Evolutionary conservation across 2,329 filamentous ascomycete genomes (phyloP), one percentile per base, ranked within the genome.

Genomic region (Nothophaeocryptopus gaeumannii): DNA sequence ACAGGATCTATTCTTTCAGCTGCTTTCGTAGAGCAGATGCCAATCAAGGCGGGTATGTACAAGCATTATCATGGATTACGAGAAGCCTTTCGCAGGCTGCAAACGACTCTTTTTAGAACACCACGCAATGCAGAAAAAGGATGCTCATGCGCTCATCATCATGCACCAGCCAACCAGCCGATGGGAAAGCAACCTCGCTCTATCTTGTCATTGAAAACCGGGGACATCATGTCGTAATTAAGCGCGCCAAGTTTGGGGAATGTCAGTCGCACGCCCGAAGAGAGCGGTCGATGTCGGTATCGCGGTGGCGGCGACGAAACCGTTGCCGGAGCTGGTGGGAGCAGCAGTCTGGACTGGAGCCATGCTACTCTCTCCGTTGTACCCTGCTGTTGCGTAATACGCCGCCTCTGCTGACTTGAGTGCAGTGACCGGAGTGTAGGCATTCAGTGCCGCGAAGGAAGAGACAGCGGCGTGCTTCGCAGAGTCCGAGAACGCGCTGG

Each of bases 361-460:
- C 8, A 38, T 33, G 5, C 20, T 26, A 7, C 7, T 26, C 20
- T 26, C 20, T 7, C 20, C 20, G 20, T 26, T 26, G 20, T 56
- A 60, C 10, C 56, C 60, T n/a, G 60, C 59, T 7, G 59, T 62
- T 11, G 53, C 50, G 40, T 63, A 63, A 51, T 62, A 60, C 9
- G 44, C 43, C 9, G 45, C 45, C 39, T 64, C 56, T 5, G 63
- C 63, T 8, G 63, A 51, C 9, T 53, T 47, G 20, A 65, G 49
- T 4, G 54, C 44, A 8, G 45, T 42, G 31, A 51, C 59, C 8
- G 59, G 48, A 8, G 52, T 50, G 42, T 65, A 65, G 10, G 63
- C 58, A 45, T 58, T 59, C 48, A 65, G 45, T 16, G 47, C 57
- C 5, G 55, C 62, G 9, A 65, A 54, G 7, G 55, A 58, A 8